phyloP scores from a whole-genome alignment of 192 early-diverging fungal species.

The Coemansia sp. region DNA sequence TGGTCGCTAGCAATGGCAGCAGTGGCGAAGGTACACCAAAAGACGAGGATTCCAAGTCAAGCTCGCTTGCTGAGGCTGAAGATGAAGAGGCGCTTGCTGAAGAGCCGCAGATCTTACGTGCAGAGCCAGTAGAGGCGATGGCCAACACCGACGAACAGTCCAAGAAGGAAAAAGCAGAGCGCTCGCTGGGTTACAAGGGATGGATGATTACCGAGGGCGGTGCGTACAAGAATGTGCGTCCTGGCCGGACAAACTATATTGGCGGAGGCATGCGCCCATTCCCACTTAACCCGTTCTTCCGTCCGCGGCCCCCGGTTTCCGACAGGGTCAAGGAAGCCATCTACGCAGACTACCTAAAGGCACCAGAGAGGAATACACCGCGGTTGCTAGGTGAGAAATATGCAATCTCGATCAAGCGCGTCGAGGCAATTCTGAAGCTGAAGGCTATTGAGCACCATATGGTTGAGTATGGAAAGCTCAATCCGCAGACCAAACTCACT shows the following conservation, averaged over 20 bases:
- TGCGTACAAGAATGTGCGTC: constrained; percentile 21
- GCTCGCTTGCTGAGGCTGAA: neutral
- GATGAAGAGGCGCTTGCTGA: neutral
- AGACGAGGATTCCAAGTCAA: neutral
- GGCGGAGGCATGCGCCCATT: constrained; percentile 60
- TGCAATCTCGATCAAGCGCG: constrained; percentile 74
- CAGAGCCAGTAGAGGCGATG: constrained; percentile 16
- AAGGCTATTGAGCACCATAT: constrained; percentile 76
- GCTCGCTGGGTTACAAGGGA: constrained; percentile 21
- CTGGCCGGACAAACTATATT: constrained; percentile 27
- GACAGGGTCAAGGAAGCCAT: constrained; percentile 69
- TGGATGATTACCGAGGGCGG: constrained; percentile 26
- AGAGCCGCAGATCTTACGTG: constrained; percentile 16
- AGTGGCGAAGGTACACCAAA: too few relatives aligned
- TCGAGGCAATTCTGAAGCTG: constrained; percentile 87
- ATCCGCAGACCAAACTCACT: constrained; percentile 66
- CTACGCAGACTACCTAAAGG: constrained; percentile 61
- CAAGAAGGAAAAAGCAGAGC: constrained; percentile 7
- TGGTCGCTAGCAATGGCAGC: neutral
- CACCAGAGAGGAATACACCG: constrained; percentile 62
- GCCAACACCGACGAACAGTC: constrained; percentile 1
- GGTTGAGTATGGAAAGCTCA: constrained; percentile 54
- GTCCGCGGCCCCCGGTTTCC: constrained; percentile 69
- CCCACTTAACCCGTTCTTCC: constrained; percentile 88
- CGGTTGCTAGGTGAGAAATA: constrained; percentile 68